Percentiles rank a stretch among this genome's conserved stretches.
phyloP scores from a whole-genome alignment of 2,329 filamentous ascomycete species.

The Paraphoma sp. region DNA sequence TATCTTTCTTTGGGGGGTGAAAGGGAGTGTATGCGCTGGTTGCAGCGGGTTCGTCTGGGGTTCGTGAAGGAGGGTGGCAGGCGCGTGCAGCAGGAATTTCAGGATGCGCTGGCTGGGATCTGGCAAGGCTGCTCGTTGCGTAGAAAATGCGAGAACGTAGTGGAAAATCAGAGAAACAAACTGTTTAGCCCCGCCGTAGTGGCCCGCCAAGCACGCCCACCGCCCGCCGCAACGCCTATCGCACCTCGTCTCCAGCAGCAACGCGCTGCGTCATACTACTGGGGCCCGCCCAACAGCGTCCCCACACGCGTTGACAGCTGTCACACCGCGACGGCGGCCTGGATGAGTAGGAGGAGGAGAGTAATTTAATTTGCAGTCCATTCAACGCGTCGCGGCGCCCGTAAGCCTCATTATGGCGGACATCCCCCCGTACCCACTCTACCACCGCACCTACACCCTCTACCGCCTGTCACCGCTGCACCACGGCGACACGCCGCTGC shows the following conservation, averaged over 20 bases:
- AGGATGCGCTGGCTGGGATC: slow-evolving; percentile 2
- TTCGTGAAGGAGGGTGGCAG: slow-evolving; percentile 3
- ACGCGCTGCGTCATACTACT: slow-evolving; percentile 21
- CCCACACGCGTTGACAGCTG: not conserved
- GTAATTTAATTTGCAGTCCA: not conserved
- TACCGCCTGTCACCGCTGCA: slow-evolving; percentile 63
- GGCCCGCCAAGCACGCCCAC: slow-evolving; percentile 6
- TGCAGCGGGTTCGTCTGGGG: slow-evolving; percentile 12
- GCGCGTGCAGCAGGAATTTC: slow-evolving; percentile 3
- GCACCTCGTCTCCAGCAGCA: not conserved
- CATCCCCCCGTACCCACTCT: slow-evolving; percentile 53
- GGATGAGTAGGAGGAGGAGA: not conserved
- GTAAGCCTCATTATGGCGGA: slow-evolving; percentile 35
- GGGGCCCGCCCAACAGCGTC: not conserved
- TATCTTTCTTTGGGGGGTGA: slow-evolving; percentile 22
- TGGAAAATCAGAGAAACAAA: slow-evolving; percentile 11
- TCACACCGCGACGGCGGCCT: not conserved
- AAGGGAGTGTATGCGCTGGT: slow-evolving; percentile 14
- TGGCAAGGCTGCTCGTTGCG: not conserved
- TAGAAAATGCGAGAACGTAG: slow-evolving; percentile 6
- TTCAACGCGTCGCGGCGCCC: not conserved
- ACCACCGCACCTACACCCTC: slow-evolving; percentile 61
- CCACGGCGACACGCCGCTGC: slow-evolving; percentile 48
- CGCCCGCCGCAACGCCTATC: slow-evolving; percentile 6
- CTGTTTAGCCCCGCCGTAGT: slow-evolving; percentile 6